Evolutionary conservation across 2,329 filamentous ascomycete species (phyloP), one percentile per base, ranked within the genome.

Genomic region (Colletotrichum paranaense): DNA sequence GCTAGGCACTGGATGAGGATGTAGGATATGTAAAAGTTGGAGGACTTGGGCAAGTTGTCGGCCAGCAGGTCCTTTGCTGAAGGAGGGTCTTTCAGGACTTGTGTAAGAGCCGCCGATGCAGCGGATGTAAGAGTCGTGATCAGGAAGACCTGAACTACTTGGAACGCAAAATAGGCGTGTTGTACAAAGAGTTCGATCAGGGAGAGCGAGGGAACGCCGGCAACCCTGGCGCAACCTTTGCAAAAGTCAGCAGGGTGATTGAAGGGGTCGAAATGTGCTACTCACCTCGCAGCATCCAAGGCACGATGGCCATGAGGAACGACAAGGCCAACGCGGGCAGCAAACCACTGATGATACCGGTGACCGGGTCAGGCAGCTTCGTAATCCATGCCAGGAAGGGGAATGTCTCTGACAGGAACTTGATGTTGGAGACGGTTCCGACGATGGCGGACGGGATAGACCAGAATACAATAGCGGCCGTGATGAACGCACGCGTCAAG

Each of bases 21-120:
- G 84, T 98, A 99, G 0, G 93, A 93, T 35, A 97, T 92, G 81
- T 97, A 98, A 79, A 97, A 95, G 83, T 96, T 97, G 72, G 94
- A 94, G 0, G 93, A 90, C 69, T 89, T 91, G 16, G 95, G 95
- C 9, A 98, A 85, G 72, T 92, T 92, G 16, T 87, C 79, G 1
- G 94, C 91, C 5, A 97, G 86, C 63, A 95, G 80, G 1, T 78
- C 82, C 19, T 76, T 75, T 5, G 76, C 75, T 1, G 75, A 76
- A 12, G 76, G 63, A 1, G 78, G 78, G 16, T 76, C 68, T 42
- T 88, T 67, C n/a, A 92, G 85, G 65, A 93, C 88, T 12, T 88
- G 76, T 1, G 86, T 83, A 2, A 91, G 84, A 1, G 92, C 88
- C 6, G 90, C 88, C 12, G 92, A 90, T 4, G 93, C 93, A 1